These are phyloP conservation scores for Quaeritorhiza haematococci DNA, from an alignment of 371 early-diverging fungal species.

Conservation along the genomic window DNA sequence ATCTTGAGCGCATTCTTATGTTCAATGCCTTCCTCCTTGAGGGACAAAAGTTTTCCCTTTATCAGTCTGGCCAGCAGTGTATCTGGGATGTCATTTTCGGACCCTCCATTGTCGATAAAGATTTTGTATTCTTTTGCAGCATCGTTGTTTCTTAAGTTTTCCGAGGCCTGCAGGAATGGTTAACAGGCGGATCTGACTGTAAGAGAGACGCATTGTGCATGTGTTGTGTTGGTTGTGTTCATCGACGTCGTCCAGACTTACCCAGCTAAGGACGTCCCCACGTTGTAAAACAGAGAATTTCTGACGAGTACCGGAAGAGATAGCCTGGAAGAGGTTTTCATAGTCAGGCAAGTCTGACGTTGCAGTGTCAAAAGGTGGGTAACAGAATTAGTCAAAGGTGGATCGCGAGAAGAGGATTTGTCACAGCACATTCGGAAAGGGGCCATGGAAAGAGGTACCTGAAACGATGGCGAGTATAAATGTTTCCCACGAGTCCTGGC, in stretches of 20 bases:
- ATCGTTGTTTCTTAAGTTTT: constrained; percentile 32
- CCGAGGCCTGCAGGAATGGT: constrained; percentile 19
- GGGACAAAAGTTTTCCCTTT: constrained; percentile 21
- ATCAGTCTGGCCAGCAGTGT: constrained; percentile 24
- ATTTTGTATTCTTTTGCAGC: constrained; percentile 37
- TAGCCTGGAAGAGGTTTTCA: no score
- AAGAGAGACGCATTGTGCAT: not conserved
- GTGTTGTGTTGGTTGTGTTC: not conserved
- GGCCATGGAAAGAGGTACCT: not conserved
- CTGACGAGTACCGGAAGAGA: constrained; percentile 30
- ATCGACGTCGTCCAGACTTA: not conserved
- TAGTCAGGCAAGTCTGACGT: no score
- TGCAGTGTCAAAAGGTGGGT: no score
- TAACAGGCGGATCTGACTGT: no score
- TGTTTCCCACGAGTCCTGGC: constrained; percentile 28
- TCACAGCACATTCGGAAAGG: not conserved
- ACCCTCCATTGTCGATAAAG: constrained; percentile 23
- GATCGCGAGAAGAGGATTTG: not conserved
- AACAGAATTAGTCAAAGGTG: constrained; percentile 10
- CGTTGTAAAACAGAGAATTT: constrained; percentile 25
- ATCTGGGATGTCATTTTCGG: constrained; percentile 30
- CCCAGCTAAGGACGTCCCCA: constrained; percentile 38
- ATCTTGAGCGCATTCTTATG: constrained; percentile 14
- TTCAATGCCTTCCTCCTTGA: constrained; percentile 42
- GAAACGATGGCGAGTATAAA: constrained; percentile 20